Conservation (phyloP, 2,329 filamentous ascomycete genomes). For the Chaetothyriales sp. region DNA sequence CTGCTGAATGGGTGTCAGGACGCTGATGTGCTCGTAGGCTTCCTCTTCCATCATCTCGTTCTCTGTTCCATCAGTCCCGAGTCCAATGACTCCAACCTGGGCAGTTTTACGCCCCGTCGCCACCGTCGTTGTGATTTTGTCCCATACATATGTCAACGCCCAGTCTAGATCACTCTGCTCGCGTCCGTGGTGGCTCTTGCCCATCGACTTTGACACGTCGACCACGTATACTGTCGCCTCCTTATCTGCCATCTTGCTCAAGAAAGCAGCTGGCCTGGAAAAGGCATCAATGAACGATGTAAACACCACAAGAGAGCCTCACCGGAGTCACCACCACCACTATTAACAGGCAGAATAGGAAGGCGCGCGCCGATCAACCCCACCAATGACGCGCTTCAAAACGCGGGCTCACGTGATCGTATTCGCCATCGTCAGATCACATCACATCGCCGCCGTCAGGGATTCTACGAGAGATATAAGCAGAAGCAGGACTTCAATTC, state of each 20-base stretch:
- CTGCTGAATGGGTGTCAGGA: slow-evolving; percentile 51
- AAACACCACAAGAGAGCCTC: not conserved
- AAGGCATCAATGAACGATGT: not conserved
- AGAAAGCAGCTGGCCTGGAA: not conserved
- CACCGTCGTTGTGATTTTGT: slow-evolving; percentile 67
- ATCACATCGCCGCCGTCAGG: no score
- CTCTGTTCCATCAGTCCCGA: slow-evolving; percentile 62
- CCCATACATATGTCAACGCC: slow-evolving; percentile 85
- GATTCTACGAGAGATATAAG: no score
- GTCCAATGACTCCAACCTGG: slow-evolving; percentile 62
- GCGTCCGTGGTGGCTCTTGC: slow-evolving; percentile 53
- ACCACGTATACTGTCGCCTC: slow-evolving; percentile 86
- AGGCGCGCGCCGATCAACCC: no score
- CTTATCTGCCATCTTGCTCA: slow-evolving; percentile 63
- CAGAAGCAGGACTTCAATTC: no score
- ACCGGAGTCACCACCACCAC: no score
- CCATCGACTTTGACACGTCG: slow-evolving; percentile 80
- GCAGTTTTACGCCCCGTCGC: slow-evolving; percentile 58
- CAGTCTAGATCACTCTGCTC: slow-evolving; percentile 71
- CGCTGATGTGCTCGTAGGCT: slow-evolving; percentile 65
- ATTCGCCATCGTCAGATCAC: no score
- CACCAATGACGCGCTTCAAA: no score
- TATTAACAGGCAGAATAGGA: no score
- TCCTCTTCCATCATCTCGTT: slow-evolving; percentile 53
- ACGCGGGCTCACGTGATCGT: no score